Base-by-base conservation (phyloP, 306 rosid genomes). In the Medicago truncatula region DNA sequence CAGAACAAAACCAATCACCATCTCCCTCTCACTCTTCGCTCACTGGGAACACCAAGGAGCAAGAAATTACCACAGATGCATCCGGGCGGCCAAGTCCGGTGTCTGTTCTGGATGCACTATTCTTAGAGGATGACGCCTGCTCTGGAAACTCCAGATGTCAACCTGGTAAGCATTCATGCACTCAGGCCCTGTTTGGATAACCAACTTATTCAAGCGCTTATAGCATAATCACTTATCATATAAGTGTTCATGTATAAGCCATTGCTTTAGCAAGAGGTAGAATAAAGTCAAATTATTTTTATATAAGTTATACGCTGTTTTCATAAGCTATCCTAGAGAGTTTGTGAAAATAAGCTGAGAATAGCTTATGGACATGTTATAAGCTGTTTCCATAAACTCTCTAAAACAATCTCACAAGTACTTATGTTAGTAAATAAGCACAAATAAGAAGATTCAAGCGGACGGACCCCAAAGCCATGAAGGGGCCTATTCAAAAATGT, bases 11-110 rank as follows among this genome's bases (percentile, higher is more conserved):
- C 58, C 83, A 77, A 57, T 69, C 74, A 20, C 53, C 73, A 70
- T 87, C 96, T 75, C 92, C 92, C 49, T 80, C 88, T 18, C 66
- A 75, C 73, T 84, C 85, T 40, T 72, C 82, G 23, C 25, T 78
- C 67, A 50, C 74, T 53, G 82, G 63, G 75, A 82, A 85, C 60
- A 74, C 21, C 78, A 88, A 87, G 76, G 89, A 82, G 63, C 67
- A 49, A 68, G 97, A 86, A 52, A 82, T 77, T 54, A 61, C 60
- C 70, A 12, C 75, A 1, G 90, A 85, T 36, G 67, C 74, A 47
- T 87, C 86, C 20, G 96, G 80, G 53, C 80, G 91, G 62, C 99
- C 96, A n/a, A 96, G 99, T 85, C 98, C 99, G 8, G 85, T 89
- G 52, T 96, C 99, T 53, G 91, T 96, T 83, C 97, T 96, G 25